Evolutionary conservation across 257 asterid species (phyloP).

Genomic region (Lantana camara): DNA sequence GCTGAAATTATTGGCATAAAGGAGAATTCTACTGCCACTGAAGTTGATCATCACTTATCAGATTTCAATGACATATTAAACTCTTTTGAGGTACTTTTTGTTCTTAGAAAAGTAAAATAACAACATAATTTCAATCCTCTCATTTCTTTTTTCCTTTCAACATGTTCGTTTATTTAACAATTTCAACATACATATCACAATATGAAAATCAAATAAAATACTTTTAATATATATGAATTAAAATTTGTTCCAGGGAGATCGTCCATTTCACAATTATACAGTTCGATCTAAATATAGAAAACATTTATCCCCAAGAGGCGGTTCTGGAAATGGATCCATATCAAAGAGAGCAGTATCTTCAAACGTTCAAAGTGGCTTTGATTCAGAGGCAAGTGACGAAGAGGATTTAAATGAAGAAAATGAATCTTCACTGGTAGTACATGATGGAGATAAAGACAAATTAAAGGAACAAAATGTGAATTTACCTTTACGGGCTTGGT

Average conservation of each 20-base stretch:
- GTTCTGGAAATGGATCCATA: slow-evolving; percentile 27
- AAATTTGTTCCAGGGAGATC: slow-evolving; percentile 67
- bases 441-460: slow-evolving; percentile 27
- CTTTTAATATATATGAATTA: too few relatives aligned
- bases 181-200: too few relatives aligned
- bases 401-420: slow-evolving; percentile 43
- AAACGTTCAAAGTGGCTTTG: slow-evolving; percentile 37
- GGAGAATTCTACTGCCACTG: slow-evolving; percentile 49
- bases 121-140: too few relatives aligned
- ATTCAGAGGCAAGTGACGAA: slow-evolving; percentile 49
- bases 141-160: too few relatives aligned
- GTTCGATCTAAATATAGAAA: slow-evolving; percentile 82
- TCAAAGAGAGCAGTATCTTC: slow-evolving; percentile 34
- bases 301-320: slow-evolving; percentile 34
- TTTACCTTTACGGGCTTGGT: slow-evolving; percentile 61
- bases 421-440: slow-evolving; percentile 30
- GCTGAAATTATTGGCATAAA: slow-evolving; percentile 81
- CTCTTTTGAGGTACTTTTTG: slow-evolving; percentile 65
- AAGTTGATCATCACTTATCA: slow-evolving; percentile 65
- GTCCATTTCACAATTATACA: slow-evolving; percentile 95
- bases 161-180: too few relatives aligned
- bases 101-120: background rate
- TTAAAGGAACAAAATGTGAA: slow-evolving; percentile 35
- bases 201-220: too few relatives aligned
- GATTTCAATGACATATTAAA: slow-evolving; percentile 70